Evolutionary conservation across 306 rosid genomes (phyloP).

Genomic region (Cicer judaicum): DNA sequence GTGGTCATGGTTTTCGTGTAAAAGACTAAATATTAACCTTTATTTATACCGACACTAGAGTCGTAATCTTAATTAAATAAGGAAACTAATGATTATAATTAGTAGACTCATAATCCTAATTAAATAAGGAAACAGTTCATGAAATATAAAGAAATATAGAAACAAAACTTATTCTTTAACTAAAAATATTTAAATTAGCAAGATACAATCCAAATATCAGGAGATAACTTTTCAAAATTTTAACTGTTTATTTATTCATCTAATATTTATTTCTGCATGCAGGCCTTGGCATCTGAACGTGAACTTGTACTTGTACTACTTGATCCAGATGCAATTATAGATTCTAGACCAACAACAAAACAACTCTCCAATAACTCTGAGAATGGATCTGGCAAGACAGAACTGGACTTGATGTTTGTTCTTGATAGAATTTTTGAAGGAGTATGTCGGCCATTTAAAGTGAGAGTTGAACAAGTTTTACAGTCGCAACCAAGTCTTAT

Average conservation of each 20-base stretch:
- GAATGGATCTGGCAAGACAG: slow-evolving; percentile 63
- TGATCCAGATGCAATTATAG: slow-evolving; percentile 78
- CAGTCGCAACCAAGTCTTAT: slow-evolving; percentile 95
- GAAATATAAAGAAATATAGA: slow-evolving; percentile 1
- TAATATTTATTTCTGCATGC: slow-evolving; percentile 37
- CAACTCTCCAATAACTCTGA: slow-evolving; percentile 60
- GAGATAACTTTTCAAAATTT: slow-evolving; percentile 5
- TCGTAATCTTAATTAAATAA: background rate
- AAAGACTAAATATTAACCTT: background rate
- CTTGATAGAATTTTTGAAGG: slow-evolving; percentile 98
- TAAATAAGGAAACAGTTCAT: background rate
- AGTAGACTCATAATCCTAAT: background rate
- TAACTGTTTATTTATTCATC: slow-evolving; percentile 12
- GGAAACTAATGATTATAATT: slow-evolving; percentile 3
- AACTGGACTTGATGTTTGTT: slow-evolving; percentile 83
- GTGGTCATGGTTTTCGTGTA: background rate
- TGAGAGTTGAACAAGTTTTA: slow-evolving; percentile 96
- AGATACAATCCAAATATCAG: background rate
- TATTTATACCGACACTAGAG: background rate
- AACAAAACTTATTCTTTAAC: background rate
- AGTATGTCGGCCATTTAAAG: slow-evolving; percentile 98
- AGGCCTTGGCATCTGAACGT: slow-evolving; percentile 99
- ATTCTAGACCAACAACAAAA: slow-evolving; percentile 63
- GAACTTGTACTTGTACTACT: slow-evolving; percentile 81
- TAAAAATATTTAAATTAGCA: background rate